Evolutionary conservation across 495 filamentous ascomycete genomes (phyloP), one percentile per base, ranked within the genome.

Genomic region (Sordaria brevicollis): DNA sequence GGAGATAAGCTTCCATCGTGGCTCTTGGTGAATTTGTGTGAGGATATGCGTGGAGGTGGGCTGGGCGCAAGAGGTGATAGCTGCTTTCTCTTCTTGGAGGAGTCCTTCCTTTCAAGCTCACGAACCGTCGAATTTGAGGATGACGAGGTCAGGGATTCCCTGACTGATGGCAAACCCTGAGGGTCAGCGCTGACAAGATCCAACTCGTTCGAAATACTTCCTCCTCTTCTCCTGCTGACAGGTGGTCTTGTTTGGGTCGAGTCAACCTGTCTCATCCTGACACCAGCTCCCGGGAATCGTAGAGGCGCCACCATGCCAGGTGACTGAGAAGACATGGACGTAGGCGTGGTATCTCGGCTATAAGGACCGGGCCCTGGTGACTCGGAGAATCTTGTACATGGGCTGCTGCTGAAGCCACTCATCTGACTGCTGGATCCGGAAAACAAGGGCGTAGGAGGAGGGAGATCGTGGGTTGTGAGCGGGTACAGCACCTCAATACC

Each of bases 271-370:
- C 86, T 85, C 38, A 85, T 77, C 69, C 89, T 86, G 35, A 86
- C 75, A 37, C 83, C 73, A 36, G 73, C 67, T 67, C 74, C 80
- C 71, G 83, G 74, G 69, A 91, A 79, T 21, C 92, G 87, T 36
- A 89, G 81, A 33, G 85, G 83, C 49, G 78, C 81, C 70, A 91
- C 77, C 39, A 93, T 86, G 1, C 92, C 91, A 11, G 95, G 93
- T 38, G 95, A 99, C 77, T 95, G 91, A n/a, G 95, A 97, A 8
- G 93, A 96, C 75, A 93, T 87, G 8, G 95, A 97, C n/a, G 94
- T 97, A 1, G 95, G 94, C 3, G 95, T 97, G 10, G 95, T 96
- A 49, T 92, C 90, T 74, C 91, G 86, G 79, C 94, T 97, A 81
- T 96, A 98, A 69, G 85, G 81, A 37, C 86, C 83, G 36, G 91